phyloP scores from a whole-genome alignment of 495 filamentous ascomycete genomes.

The Hyaloscypha variabilis region DNA sequence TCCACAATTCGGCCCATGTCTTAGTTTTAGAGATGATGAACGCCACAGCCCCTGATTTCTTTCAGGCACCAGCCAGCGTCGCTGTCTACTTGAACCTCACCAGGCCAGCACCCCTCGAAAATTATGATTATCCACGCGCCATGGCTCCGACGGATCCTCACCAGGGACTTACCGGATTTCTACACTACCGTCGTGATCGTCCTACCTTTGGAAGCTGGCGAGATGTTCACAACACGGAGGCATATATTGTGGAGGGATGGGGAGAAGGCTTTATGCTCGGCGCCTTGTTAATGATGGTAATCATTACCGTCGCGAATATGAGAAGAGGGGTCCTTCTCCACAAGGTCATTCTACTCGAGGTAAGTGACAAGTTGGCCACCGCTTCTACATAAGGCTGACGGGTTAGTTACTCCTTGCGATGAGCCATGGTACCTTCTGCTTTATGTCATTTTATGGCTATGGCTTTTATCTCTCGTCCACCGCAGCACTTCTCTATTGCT shows the following conservation, averaged over 20 bases:
- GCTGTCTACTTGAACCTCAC: too few species aligned
- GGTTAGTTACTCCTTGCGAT: conserved; percentile 31
- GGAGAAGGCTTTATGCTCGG: conserved; percentile 51
- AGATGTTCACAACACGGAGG: background rate
- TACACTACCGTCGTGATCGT: background rate
- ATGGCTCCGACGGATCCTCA: background rate
- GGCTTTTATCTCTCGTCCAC: conserved; percentile 51
- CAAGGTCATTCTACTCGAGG: conserved; percentile 50
- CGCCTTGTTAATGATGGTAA: conserved; percentile 49
- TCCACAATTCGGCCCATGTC: too few species aligned
- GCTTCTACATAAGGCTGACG: background rate
- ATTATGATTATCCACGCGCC: background rate
- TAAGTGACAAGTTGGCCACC: conserved; percentile 21
- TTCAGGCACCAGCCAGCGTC: too few species aligned
- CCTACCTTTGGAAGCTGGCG: background rate
- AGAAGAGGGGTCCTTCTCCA: conserved; percentile 40
- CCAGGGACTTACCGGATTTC: background rate
- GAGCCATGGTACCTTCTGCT: conserved; percentile 49
- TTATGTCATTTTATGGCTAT: conserved; percentile 43
- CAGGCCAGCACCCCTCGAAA: too few species aligned
- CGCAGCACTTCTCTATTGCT: conserved; percentile 47
- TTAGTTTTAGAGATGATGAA: too few species aligned
- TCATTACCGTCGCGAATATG: conserved; percentile 46
- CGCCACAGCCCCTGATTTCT: too few species aligned
- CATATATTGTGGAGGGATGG: conserved; percentile 48